These are phyloP conservation scores for Hypoxylon perforatum DNA, from an alignment of 495 filamentous ascomycete species.

Conservation along the genomic window DNA sequence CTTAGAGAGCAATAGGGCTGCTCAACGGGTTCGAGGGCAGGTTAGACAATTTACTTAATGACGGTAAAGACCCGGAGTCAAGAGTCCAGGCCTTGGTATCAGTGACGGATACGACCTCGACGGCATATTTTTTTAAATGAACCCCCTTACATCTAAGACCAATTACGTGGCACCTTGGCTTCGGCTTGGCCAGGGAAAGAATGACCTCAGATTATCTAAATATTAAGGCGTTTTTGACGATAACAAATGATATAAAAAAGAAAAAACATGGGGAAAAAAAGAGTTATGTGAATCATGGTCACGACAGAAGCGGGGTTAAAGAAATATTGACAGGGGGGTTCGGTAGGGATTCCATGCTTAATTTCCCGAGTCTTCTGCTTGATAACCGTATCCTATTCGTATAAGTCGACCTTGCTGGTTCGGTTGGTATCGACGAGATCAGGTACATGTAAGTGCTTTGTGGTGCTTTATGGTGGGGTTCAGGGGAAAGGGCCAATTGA, in stretches of 20 bases:
- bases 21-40: constrained; percentile 2
- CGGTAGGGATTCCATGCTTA: not conserved
- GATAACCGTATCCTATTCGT: not conserved
- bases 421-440: not conserved
- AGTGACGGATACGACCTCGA: constrained; percentile 3
- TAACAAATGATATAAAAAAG: not conserved
- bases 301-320: constrained; percentile 19
- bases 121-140: not conserved
- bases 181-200: constrained; percentile 22
- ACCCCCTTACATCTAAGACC: constrained; percentile 23
- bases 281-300: constrained; percentile 17
- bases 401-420: too few species aligned
- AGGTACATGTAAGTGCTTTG: not conserved
- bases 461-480: not conserved
- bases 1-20: constrained; percentile 12
- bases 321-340: not conserved
- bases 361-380: not conserved
- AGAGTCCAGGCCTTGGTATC: constrained; percentile 12
- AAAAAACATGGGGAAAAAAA: constrained; percentile 9
- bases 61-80: not conserved
- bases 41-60: constrained; percentile 4
- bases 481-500: constrained; percentile 3
- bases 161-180: constrained; percentile 24
- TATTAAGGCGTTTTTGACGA: constrained; percentile 2
- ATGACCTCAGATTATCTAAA: constrained; percentile 12